Conservation (phyloP, 495 filamentous ascomycete genomes). For the Daldinia concentrica region DNA sequence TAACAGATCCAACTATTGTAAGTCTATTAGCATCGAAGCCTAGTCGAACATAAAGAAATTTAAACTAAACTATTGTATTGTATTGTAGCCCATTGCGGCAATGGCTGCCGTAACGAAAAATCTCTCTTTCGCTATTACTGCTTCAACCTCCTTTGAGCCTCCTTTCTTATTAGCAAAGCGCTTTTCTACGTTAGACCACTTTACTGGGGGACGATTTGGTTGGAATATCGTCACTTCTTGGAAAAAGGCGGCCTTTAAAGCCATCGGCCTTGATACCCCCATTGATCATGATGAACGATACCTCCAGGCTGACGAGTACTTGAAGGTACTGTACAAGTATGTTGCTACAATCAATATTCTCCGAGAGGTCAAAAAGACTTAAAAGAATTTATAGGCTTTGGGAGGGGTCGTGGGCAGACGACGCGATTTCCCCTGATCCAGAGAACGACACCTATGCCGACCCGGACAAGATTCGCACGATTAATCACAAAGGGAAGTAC, state of each 20-base stretch:
- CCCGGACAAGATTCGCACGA: conserved; percentile 64
- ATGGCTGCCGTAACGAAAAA: conserved; percentile 67
- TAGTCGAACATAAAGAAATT: background rate
- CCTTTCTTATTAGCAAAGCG: conserved; percentile 67
- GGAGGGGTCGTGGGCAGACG: conserved; percentile 68
- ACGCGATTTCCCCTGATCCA: conserved; percentile 60
- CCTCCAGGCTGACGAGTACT: conserved; percentile 67
- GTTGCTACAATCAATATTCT: conserved; percentile 15
- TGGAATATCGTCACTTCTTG: conserved; percentile 75
- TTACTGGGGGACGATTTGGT: conserved; percentile 66
- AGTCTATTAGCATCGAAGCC: conserved; percentile 26
- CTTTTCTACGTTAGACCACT: conserved; percentile 71
- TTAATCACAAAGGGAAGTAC: conserved; percentile 68
- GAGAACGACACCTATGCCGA: conserved; percentile 63
- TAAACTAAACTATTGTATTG: background rate
- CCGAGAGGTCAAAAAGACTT: background rate
- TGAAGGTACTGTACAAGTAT: conserved; percentile 65
- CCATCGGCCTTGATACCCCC: conserved; percentile 63
- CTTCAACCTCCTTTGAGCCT: conserved; percentile 66
- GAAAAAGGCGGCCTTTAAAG: conserved; percentile 67
- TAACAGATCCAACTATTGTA: conserved; percentile 63
- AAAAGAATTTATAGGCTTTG: conserved; percentile 56
- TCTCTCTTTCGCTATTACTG: conserved; percentile 63
- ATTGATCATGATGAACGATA: conserved; percentile 72
- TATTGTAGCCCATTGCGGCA: conserved; percentile 53